These are phyloP conservation scores for Hypomontagnella monticulosa DNA, from an alignment of 495 filamentous ascomycete genomes.

Conservation along the genomic window DNA sequence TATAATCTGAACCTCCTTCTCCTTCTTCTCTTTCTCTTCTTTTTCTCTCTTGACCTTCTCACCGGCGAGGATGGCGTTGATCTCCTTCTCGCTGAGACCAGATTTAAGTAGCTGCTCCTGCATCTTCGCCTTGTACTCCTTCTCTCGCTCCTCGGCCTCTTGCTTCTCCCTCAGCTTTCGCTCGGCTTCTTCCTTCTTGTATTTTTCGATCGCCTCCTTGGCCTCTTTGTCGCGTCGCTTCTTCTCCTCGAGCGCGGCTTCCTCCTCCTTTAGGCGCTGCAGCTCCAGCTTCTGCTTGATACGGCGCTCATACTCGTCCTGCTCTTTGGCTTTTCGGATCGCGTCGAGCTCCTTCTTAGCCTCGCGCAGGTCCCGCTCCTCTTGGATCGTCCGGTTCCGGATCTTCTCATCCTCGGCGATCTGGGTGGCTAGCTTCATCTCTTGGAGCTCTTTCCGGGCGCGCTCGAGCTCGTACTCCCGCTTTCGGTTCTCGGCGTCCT, in stretches of 20 bases:
- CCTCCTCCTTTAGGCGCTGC: slow-evolving; percentile 67
- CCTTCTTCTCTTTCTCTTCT: slow-evolving; percentile 38
- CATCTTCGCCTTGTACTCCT: slow-evolving; percentile 60
- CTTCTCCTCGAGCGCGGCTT: slow-evolving; percentile 56
- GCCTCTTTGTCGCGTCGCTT: slow-evolving; percentile 65
- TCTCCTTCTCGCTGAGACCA: slow-evolving; percentile 62
- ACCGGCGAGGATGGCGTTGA: slow-evolving; percentile 61
- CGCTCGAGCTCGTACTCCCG: slow-evolving; percentile 48
- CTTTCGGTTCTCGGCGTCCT: slow-evolving; percentile 35
- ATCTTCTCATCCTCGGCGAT: slow-evolving; percentile 56
- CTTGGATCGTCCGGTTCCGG: slow-evolving; percentile 52
- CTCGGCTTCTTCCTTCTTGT: slow-evolving; percentile 64
- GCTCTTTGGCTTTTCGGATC: slow-evolving; percentile 52
- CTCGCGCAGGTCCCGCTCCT: slow-evolving; percentile 55
- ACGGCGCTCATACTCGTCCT: slow-evolving; percentile 57
- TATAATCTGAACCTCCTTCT: slow-evolving; percentile 5
- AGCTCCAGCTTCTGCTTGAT: slow-evolving; percentile 63
- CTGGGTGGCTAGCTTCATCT: slow-evolving; percentile 46
- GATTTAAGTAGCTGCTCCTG: slow-evolving; percentile 61
- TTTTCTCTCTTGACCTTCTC: slow-evolving; percentile 57
- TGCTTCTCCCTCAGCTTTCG: slow-evolving; percentile 55
- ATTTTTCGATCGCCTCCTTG: slow-evolving; percentile 64
- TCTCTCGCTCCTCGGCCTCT: slow-evolving; percentile 59
- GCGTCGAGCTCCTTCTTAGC: slow-evolving; percentile 59
- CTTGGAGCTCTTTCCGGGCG: slow-evolving; percentile 47